phyloP scores from a whole-genome alignment of 306 rosid genomes.

The Sicyos baderoa region DNA sequence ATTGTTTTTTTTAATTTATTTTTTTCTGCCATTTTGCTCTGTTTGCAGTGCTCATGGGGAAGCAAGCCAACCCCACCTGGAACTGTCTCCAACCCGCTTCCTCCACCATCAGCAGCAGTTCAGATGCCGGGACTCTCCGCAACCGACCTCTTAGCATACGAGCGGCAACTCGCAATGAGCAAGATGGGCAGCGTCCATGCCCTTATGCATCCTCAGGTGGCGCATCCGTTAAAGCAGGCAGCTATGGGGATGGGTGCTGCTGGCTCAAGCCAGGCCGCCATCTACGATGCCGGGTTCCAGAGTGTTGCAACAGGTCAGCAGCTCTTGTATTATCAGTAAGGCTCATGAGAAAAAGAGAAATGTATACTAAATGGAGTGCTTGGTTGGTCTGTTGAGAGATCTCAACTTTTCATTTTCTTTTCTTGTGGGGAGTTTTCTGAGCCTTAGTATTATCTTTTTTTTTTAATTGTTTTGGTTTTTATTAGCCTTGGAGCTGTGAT shows the following conservation, averaged over 20 bases:
- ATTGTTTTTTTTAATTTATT: too few relatives aligned
- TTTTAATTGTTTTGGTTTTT: not conserved
- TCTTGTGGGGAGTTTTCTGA: slow-evolving; percentile 32
- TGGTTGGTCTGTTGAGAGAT: slow-evolving; percentile 22
- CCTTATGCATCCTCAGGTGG: slow-evolving; percentile 77
- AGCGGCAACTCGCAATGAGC: slow-evolving; percentile 83
- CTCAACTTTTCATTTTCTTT: slow-evolving; percentile 24
- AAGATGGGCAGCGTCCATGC: slow-evolving; percentile 87
- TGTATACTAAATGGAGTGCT: slow-evolving; percentile 19
- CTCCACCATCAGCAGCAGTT: slow-evolving; percentile 61
- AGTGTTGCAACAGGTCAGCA: slow-evolving; percentile 82
- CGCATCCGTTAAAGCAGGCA: slow-evolving; percentile 78
- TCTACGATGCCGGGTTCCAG: slow-evolving; percentile 92
- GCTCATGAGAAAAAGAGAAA: not conserved
- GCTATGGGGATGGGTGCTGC: slow-evolving; percentile 58
- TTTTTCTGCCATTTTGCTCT: not conserved
- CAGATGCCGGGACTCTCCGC: slow-evolving; percentile 67
- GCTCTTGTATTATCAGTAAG: slow-evolving; percentile 89
- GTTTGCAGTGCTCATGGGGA: slow-evolving; percentile 85
- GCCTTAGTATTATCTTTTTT: slow-evolving; percentile 23
- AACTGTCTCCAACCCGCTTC: slow-evolving; percentile 86
- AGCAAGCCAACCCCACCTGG: slow-evolving; percentile 98
- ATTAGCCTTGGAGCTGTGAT: too few relatives aligned
- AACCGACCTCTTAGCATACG: slow-evolving; percentile 56
- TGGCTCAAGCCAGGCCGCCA: slow-evolving; percentile 68